phyloP scores from a whole-genome alignment of 371 early-diverging fungal genomes.

The Mortierella sp. region DNA sequence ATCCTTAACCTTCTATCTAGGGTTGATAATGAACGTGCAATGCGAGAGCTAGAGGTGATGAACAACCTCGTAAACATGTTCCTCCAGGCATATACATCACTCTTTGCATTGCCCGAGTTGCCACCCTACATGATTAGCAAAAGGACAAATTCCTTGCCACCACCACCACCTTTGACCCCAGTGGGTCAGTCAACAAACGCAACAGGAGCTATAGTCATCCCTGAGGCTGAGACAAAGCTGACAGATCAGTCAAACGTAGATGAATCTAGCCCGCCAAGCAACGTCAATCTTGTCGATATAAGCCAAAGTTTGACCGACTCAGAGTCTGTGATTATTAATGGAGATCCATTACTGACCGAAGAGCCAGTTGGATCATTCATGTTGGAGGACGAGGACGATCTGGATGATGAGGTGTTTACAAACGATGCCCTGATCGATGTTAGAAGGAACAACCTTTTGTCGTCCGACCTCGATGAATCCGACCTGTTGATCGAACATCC shows the following conservation, averaged over 20 bases:
- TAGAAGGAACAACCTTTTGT: conserved; percentile 4
- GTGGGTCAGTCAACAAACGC: not conserved
- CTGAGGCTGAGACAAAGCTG: too few species aligned
- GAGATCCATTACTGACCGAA: conserved; percentile 7
- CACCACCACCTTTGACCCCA: conserved; percentile 5
- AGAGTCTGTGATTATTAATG: too few species aligned
- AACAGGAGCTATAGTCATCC: too few species aligned
- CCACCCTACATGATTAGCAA: conserved; percentile 27
- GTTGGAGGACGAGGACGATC: conserved; percentile 65
- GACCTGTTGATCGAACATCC: conserved; percentile 17
- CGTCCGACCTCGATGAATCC: conserved; percentile 39
- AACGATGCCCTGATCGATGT: conserved; percentile 40
- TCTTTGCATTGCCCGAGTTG: conserved; percentile 54
- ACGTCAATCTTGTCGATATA: too few species aligned
- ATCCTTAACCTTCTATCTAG: conserved; percentile 17
- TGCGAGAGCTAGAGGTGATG: conserved; percentile 31
- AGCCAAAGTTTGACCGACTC: too few species aligned
- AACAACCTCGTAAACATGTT: conserved; percentile 14
- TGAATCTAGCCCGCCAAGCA: too few species aligned
- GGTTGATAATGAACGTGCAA: conserved; percentile 39
- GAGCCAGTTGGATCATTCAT: conserved; percentile 53
- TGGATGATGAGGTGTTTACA: conserved; percentile 46
- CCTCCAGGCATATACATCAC: conserved; percentile 19
- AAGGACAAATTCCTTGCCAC: conserved; percentile 34
- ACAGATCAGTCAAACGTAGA: too few species aligned